A percentile compares a stretch with the other conserved stretches of the same genome.
Evolutionary conservation across 805 yeast species (phyloP).

Genomic region (Lipomyces yamadae): DNA sequence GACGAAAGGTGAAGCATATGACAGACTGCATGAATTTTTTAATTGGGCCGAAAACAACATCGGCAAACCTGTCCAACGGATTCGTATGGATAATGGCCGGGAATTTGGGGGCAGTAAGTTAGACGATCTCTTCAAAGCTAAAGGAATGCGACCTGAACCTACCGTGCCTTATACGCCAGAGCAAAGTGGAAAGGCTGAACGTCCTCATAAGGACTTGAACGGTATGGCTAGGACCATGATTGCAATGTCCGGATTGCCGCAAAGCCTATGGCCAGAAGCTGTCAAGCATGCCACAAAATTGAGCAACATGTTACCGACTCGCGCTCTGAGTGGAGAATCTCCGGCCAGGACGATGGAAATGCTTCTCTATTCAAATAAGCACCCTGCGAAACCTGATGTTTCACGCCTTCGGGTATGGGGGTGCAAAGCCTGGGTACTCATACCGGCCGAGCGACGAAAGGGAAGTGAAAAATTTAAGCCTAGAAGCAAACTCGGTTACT

Average conservation of each 20-base stretch:
- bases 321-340: background rate
- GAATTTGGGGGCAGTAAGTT: slow-evolving; percentile 1
- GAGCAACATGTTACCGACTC: background rate
- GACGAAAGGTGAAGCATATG: too few species aligned
- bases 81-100: slow-evolving; percentile 1
- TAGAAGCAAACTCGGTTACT: background rate
- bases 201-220: background rate
- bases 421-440: slow-evolving; percentile 1
- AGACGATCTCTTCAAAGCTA: slow-evolving; percentile 1
- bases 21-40: background rate
- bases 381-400: background rate
- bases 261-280: slow-evolving; percentile 5
- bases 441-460: background rate
- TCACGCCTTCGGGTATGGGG: background rate
- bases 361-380: background rate
- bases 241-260: background rate
- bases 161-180: slow-evolving; percentile 6
- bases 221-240: slow-evolving; percentile 1
- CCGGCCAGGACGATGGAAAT: slow-evolving; percentile 1
- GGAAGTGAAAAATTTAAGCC: background rate
- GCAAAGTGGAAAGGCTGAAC: slow-evolving; percentile 4
- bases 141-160: background rate
- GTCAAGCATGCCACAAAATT: background rate
- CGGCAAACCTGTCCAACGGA: too few species aligned
- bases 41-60: background rate